phyloP scores from a whole-genome alignment of 192 early-diverging fungal genomes.

The Coemansia sp. region DNA sequence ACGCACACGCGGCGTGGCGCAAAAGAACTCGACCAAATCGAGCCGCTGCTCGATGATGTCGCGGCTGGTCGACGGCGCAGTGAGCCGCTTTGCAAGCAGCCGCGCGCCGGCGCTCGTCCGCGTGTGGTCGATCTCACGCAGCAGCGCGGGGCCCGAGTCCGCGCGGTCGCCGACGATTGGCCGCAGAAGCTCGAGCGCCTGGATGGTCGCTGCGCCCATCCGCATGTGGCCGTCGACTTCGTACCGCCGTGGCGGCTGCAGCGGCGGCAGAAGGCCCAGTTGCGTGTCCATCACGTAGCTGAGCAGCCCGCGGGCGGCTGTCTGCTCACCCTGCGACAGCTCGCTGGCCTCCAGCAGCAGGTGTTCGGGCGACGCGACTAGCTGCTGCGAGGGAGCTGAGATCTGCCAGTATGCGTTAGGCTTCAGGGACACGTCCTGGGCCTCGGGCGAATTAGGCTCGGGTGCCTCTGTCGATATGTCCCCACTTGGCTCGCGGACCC shows the following conservation, averaged over 20 bases:
- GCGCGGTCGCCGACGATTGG: constrained; percentile 54
- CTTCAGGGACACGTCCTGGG: background rate
- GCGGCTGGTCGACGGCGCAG: constrained; percentile 63
- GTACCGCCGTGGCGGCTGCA: constrained; percentile 64
- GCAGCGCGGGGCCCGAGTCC: constrained; percentile 57
- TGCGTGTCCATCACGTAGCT: constrained; percentile 76
- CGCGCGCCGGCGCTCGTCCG: constrained; percentile 77
- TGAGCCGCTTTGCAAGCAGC: constrained; percentile 67
- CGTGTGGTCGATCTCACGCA: constrained; percentile 73
- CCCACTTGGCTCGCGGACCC: background rate
- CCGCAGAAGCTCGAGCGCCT: constrained; percentile 72
- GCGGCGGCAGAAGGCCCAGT: constrained; percentile 57
- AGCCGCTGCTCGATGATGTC: constrained; percentile 67
- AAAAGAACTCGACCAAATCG: constrained; percentile 75
- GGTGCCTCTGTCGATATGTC: no score
- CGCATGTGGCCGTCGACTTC: constrained; percentile 58
- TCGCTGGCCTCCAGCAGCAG: constrained; percentile 39
- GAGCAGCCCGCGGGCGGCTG: constrained; percentile 54
- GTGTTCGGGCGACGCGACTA: constrained; percentile 18
- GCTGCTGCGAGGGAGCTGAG: constrained; percentile 16
- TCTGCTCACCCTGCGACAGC: constrained; percentile 28
- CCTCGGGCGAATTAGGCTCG: no score
- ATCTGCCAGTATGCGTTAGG: constrained; percentile 9
- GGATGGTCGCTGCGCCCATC: constrained; percentile 78
- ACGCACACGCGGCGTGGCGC: constrained; percentile 51